Conservation (phyloP, 1,139 yeast species). For the Kluyveromyces marxianus region DNA sequence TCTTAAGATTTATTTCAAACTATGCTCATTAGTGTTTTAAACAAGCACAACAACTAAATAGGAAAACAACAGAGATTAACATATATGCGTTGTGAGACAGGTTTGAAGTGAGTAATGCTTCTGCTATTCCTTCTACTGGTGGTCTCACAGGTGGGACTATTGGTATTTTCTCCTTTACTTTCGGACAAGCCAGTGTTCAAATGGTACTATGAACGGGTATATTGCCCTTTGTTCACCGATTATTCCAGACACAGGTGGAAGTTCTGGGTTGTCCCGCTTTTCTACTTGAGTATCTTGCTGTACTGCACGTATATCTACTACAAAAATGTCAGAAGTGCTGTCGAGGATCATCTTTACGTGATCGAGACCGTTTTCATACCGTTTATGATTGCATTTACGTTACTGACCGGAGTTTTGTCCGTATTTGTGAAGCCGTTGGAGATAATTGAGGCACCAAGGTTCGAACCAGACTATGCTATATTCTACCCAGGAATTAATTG, state of each 20-base stretch:
- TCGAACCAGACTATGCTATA: constrained; percentile 46
- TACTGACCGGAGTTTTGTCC: constrained; percentile 6
- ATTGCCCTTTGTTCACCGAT: constrained; percentile 23
- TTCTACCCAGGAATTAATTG: constrained; percentile 38
- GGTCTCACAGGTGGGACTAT: constrained; percentile 17
- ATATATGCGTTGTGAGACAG: too few species aligned
- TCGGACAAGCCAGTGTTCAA: constrained; percentile 17
- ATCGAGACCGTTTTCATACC: constrained; percentile 22
- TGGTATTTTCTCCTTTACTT: constrained; percentile 24
- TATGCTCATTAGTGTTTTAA: too few species aligned
- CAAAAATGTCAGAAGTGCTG: constrained; percentile 11
- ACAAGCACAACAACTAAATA: too few species aligned
- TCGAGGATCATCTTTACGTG: constrained; percentile 10
- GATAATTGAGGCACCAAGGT: constrained; percentile 23
- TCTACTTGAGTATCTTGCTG: constrained; percentile 20
- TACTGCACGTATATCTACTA: constrained; percentile 18
- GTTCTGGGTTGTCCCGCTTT: constrained; percentile 22
- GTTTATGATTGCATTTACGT: constrained; percentile 12
- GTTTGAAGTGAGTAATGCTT: background rate
- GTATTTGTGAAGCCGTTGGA: background rate
- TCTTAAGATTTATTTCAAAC: too few species aligned
- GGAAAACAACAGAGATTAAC: too few species aligned
- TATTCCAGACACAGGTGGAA: constrained; percentile 21
- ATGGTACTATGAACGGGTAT: constrained; percentile 20
- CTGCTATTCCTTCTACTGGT: constrained; percentile 5